These are phyloP conservation scores for Lolium perenne DNA, from an alignment of 176 grass and related monocot genomes.

Conservation along the genomic window DNA sequence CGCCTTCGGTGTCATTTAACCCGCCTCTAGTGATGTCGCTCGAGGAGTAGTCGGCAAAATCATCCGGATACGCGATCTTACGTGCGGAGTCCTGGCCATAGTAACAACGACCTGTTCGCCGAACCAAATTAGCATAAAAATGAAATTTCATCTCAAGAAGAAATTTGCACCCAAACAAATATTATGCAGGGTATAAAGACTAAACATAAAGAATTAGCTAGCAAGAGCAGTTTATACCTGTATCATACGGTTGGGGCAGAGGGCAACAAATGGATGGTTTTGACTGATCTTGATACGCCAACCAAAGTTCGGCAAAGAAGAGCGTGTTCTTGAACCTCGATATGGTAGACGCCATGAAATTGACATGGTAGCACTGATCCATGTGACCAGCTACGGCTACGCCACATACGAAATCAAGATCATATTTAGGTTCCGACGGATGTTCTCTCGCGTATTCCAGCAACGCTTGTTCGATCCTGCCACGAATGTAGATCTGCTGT, in stretches of 20 bases:
- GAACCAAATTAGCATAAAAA: background rate
- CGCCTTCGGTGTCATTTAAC: background rate
- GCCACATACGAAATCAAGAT: background rate
- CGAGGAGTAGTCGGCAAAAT: background rate
- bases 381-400: background rate
- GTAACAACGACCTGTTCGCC: background rate
- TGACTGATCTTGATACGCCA: background rate
- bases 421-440: background rate
- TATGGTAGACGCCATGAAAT: background rate
- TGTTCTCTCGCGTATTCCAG: background rate
- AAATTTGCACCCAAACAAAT: background rate
- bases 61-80: background rate
- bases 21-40: background rate
- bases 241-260: background rate
- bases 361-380: background rate
- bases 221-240: background rate
- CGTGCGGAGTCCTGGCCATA: background rate
- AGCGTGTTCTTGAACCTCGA: background rate
- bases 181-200: background rate
- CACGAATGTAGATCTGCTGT: background rate
- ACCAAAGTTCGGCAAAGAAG: constrained; percentile 1
- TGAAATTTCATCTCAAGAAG: background rate
- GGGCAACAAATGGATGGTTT: background rate
- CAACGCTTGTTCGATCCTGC: background rate
- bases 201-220: background rate